Base-by-base conservation (phyloP, 1,284 basidiomycete species). In the Sutorius eximius region DNA sequence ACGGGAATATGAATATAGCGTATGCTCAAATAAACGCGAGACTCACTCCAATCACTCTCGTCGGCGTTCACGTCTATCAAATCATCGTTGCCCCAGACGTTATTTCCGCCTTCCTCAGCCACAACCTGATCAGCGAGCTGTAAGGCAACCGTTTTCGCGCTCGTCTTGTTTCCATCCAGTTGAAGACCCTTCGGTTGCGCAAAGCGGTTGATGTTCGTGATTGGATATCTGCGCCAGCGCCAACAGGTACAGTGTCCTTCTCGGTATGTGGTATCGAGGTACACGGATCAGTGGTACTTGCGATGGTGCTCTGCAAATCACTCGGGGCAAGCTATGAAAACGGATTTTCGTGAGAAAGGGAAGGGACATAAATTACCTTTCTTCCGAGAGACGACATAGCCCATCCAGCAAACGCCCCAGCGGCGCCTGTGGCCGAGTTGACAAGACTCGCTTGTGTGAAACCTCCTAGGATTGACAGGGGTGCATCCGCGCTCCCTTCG, bases 61-160 rank as follows among this genome's bases (percentile, higher is more conserved):
- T 97, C 93, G 1, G 90, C 93, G 67, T 94, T 87, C 10, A 97
- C 85, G 63, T 97, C 93, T 70, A 96, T 95, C 52, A 96, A 71
- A 70, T 96, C 91, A n/a, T n/a, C n/a, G 46, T 71, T 78, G 5
- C 85, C 87, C 86, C 89, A 93, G 0, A 83, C 81, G 65, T 18
- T 33, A 1, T 86, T 84, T 22, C 71, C 76, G 4, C 76, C 76
- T 37, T 67, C 71, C 30, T 78, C 79, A 29, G 79, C 74, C 51
- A 79, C 79, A 0, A 76, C 77, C 51, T 85, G 82, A 37, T 87
- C 82, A 10, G 80, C 82, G 47, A 89, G 72, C 52, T 82, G 78
- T 5, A 80, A 77, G 11, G 79, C 77, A 3, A 82, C 59, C 15
- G 70, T 63, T 45, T 62, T 75, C 1, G 71, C 52, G 3, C 75